Conservation (phyloP, 495 filamentous ascomycete genomes). For the Penicillium herquei region DNA sequence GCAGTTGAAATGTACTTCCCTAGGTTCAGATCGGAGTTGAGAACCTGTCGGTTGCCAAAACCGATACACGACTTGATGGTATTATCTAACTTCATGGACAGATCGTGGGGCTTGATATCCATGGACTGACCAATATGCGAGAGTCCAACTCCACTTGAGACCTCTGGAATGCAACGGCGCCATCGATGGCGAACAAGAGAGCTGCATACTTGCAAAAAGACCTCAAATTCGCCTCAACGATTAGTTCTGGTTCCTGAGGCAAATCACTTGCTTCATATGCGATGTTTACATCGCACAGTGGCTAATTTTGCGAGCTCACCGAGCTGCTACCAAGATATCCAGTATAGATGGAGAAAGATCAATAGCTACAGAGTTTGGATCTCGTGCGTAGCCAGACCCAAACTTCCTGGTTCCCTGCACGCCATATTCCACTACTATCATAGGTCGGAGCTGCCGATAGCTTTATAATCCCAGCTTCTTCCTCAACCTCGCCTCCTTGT, state of each 20-base stretch:
- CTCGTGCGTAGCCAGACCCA: conserved; percentile 12
- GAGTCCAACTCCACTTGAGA: not conserved
- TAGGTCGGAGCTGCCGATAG: conserved; percentile 11
- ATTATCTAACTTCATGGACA: not conserved
- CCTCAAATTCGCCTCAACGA: conserved; percentile 20
- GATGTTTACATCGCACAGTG: conserved; percentile 11
- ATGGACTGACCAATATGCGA: conserved; percentile 18
- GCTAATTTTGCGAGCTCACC: conserved; percentile 6
- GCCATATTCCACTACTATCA: conserved; percentile 6
- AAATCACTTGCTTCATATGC: conserved; percentile 1
- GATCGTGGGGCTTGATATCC: conserved; percentile 4
- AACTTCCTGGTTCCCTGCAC: not conserved
- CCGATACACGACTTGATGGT: conserved; percentile 8
- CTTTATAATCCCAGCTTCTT: conserved; percentile 13
- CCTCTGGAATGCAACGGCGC: conserved; percentile 13
- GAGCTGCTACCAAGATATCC: conserved; percentile 1
- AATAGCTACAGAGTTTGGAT: conserved; percentile 8
- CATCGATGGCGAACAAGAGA: conserved; percentile 21
- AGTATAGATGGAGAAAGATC: conserved; percentile 6
- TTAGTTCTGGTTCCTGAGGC: conserved; percentile 13
- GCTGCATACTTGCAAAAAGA: conserved; percentile 4
- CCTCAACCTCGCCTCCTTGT: conserved; percentile 2
- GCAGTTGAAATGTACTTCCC: not conserved
- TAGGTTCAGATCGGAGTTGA: conserved; percentile 2
- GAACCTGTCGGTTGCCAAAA: conserved; percentile 21